Conservation (phyloP, 257 asterid species). For the Pogostemon cablin region DNA sequence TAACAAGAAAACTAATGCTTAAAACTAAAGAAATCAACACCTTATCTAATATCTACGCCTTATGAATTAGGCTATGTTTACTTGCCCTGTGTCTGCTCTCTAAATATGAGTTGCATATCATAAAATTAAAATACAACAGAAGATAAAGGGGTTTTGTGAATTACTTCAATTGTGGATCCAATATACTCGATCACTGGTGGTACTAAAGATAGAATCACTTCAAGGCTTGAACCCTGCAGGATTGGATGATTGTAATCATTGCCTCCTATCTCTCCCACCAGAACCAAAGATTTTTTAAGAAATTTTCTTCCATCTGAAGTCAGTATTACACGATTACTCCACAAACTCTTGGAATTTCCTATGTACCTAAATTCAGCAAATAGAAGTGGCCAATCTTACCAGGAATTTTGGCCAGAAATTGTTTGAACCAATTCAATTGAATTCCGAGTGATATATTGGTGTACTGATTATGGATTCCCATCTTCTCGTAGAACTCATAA, state of each 20-base stretch:
- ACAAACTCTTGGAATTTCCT: too few species aligned
- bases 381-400: not conserved
- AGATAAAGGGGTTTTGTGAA: too few species aligned
- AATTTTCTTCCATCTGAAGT: conserved; percentile 29
- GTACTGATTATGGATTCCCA: conserved; percentile 29
- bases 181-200: conserved; percentile 35
- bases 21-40: too few species aligned
- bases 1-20: not conserved
- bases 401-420: not conserved
- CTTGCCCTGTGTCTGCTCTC: too few species aligned
- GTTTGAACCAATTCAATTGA: conserved; percentile 53
- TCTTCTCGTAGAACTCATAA: conserved; percentile 27
- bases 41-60: too few species aligned
- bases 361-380: too few species aligned
- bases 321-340: too few species aligned
- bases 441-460: conserved; percentile 38
- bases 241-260: conserved; percentile 41
- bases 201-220: conserved; percentile 16
- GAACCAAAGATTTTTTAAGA: conserved; percentile 32
- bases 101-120: too few species aligned
- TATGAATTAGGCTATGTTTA: too few species aligned
- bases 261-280: conserved; percentile 52
- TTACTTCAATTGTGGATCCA: conserved; percentile 19
- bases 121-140: too few species aligned
- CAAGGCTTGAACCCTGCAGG: not conserved